phyloP scores from a whole-genome alignment of 371 early-diverging fungal species.

The Parasitella parasitica region DNA sequence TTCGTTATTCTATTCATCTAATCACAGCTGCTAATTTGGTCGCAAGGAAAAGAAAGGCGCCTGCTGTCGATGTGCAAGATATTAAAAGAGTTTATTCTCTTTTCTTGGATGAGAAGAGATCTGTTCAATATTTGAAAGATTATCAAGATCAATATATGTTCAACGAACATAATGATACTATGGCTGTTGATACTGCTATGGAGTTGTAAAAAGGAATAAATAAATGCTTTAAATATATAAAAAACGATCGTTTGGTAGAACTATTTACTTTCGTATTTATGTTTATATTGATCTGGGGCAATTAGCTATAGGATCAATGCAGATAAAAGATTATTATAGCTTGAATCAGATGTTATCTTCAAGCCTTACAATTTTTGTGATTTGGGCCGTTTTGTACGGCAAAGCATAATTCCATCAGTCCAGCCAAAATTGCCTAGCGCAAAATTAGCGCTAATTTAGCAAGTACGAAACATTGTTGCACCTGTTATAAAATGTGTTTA shows the following conservation, averaged over 20 bases:
- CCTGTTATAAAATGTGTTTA: neutral
- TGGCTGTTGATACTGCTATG: slow-evolving; percentile 49
- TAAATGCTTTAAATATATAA: neutral
- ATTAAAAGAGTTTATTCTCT: slow-evolving; percentile 91
- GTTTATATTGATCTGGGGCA: too few species aligned
- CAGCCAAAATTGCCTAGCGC: too few species aligned
- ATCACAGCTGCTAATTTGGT: slow-evolving; percentile 92
- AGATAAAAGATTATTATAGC: too few species aligned
- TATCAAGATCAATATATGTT: slow-evolving; percentile 94
- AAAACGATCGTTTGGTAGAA: neutral
- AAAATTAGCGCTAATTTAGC: too few species aligned
- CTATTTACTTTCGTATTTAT: too few species aligned
- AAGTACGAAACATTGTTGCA: too few species aligned
- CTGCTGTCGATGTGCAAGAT: slow-evolving; percentile 88
- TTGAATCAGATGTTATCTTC: too few species aligned
- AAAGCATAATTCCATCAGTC: too few species aligned
- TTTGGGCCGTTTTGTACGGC: too few species aligned
- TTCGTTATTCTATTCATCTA: slow-evolving; percentile 97
- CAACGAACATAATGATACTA: slow-evolving; percentile 53
- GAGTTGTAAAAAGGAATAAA: slow-evolving; percentile 36
- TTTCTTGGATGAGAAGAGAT: slow-evolving; percentile 96
- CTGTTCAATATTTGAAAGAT: slow-evolving; percentile 89
- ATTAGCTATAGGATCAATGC: too few species aligned
- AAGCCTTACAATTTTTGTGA: too few species aligned
- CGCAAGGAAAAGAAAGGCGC: slow-evolving; percentile 87